Conservation (phyloP, 805 yeast species). For the Suhomyces sp. region DNA sequence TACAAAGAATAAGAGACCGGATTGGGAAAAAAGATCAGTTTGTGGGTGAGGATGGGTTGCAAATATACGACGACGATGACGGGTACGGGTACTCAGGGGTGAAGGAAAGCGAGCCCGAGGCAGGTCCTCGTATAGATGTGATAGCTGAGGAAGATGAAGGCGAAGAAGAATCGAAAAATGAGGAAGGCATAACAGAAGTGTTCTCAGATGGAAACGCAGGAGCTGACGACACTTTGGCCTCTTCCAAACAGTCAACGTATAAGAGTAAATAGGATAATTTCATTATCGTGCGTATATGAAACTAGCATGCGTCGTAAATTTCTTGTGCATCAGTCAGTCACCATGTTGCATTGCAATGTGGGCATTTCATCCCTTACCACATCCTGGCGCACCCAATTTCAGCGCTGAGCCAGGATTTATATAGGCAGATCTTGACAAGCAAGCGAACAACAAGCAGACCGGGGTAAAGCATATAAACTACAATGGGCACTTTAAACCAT, state of each 20-base stretch:
- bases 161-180: background rate
- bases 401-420: background rate
- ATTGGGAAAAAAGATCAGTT: constrained; percentile 1
- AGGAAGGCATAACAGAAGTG: background rate
- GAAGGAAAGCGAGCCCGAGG: background rate
- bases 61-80: constrained; percentile 6
- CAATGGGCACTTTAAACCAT: background rate
- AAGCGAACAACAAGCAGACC: background rate
- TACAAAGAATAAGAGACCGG: constrained; percentile 1
- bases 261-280: background rate
- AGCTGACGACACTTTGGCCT: background rate
- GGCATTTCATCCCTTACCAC: background rate
- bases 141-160: constrained; percentile 1
- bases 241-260: background rate
- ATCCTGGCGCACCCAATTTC: background rate
- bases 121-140: background rate
- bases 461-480: background rate
- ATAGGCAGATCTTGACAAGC: background rate
- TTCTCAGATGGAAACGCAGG: background rate
- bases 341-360: background rate
- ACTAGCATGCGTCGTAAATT: background rate
- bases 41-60: background rate
- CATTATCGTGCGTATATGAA: background rate
- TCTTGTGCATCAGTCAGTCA: background rate
- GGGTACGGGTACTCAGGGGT: constrained; percentile 2